Base-by-base conservation (phyloP, 225 moss, liverwort and hornwort genomes). In the Straminergon stramineum region DNA sequence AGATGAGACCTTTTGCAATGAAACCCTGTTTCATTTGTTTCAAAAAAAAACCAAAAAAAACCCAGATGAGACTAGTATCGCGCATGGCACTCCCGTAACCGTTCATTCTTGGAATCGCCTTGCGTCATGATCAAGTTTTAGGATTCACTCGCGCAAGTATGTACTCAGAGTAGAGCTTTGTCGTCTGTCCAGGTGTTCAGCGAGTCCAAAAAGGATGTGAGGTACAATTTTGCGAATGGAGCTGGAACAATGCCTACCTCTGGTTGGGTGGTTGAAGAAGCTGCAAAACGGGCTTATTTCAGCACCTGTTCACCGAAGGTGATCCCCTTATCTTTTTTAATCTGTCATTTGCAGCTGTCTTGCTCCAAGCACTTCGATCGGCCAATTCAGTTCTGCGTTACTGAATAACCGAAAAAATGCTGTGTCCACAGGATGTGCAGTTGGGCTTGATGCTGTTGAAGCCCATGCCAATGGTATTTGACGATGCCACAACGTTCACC, bases 401-500 rank as follows among this genome's bases (percentile, higher is more conserved):
- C 2, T 31, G 8, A 31, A 13, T 31, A 77, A 86, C 73, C 62
- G 39, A 70, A 77, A 55, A 32, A 8, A 30, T n/a, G 58, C 17
- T 82, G 61, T 45, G 28, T 41, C 45, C 32, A 65, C 88, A 93
- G 91, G 93, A 91, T 37, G 84, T 87, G 57, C 84, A 91, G 73
- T 76, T 91, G 84, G 93, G 88, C 20, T 7, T 86, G 88, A 48
- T 81, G 90, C 86, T 90, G 66, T 80, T 91, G 81, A 91, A 86
- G 65, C 84, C 86, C 55, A 57, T 84, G 43, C 93, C 93, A 21
- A 61, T 79, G 56, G 41, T 93, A 0, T 6, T 6, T 18, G 91
- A 89, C 58, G 90, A 92, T 27, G 92, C 83, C 66, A 90, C 90
- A 4, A 90, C 90, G 45, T 92, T 90, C 89, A 90, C 93, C 45